These are phyloP conservation scores for Nothophoma quercina DNA, from an alignment of 2,329 filamentous ascomycete species.

Conservation along the genomic window DNA sequence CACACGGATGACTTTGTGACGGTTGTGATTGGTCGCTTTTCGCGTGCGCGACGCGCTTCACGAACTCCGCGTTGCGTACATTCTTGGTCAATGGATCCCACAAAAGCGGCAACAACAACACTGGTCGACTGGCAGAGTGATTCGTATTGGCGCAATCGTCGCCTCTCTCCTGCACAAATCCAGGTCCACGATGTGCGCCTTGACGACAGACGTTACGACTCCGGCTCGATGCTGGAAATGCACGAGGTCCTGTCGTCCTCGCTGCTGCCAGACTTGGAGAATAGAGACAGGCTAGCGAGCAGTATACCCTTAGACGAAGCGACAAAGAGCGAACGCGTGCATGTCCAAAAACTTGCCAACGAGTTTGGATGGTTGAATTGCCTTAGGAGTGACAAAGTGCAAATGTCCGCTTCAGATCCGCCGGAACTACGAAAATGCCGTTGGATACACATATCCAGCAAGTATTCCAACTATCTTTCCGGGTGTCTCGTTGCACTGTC, in stretches of 20 bases:
- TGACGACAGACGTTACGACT: slow-evolving; percentile 40
- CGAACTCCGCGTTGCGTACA: not conserved
- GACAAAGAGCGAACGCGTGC: slow-evolving; percentile 46
- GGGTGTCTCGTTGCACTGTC: slow-evolving; percentile 44
- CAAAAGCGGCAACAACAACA: slow-evolving; percentile 27
- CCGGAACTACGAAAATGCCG: slow-evolving; percentile 44
- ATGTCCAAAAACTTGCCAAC: slow-evolving; percentile 43
- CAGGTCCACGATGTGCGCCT: slow-evolving; percentile 52
- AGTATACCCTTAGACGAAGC: slow-evolving; percentile 28
- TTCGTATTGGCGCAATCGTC: slow-evolving; percentile 49
- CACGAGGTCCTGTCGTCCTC: slow-evolving; percentile 46
- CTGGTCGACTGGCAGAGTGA: slow-evolving; percentile 48
- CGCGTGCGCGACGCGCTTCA: slow-evolving; percentile 3
- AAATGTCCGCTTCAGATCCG: slow-evolving; percentile 38
- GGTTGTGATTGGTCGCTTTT: slow-evolving; percentile 7
- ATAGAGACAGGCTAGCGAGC: slow-evolving; percentile 31
- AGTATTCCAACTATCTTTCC: slow-evolving; percentile 50
- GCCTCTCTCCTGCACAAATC: slow-evolving; percentile 50
- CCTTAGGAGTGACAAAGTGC: slow-evolving; percentile 44
- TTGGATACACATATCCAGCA: slow-evolving; percentile 55
- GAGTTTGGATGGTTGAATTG: slow-evolving; percentile 55
- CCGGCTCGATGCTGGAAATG: slow-evolving; percentile 50
- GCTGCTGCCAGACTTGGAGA: slow-evolving; percentile 42
- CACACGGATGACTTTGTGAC: not conserved
- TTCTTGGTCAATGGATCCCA: slow-evolving; percentile 18